Conservation (phyloP, 139 green algal species). For the Coccomyxa sp. region DNA sequence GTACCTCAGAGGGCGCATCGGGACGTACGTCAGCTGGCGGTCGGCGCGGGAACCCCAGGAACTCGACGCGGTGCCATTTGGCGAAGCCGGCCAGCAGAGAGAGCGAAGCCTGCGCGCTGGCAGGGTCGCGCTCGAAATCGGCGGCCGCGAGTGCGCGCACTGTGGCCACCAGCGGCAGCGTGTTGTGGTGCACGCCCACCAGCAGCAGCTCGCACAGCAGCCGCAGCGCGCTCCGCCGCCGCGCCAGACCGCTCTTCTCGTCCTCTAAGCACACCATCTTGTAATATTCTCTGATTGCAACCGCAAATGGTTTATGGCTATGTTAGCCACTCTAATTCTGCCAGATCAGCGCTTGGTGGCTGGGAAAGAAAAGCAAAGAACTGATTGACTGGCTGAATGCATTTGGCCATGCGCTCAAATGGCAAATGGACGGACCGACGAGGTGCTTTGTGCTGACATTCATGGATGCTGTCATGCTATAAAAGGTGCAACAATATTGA, state of each 20-base stretch:
- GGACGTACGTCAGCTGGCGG: not conserved
- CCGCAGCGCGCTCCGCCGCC: slow-evolving; percentile 62
- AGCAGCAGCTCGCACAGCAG: slow-evolving; percentile 83
- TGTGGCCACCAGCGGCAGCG: slow-evolving; percentile 38
- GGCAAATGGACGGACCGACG: too few species aligned
- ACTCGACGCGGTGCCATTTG: slow-evolving; percentile 53
- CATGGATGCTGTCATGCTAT: too few species aligned
- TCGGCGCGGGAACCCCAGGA: slow-evolving; percentile 47
- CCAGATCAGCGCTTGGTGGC: too few species aligned
- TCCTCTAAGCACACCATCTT: slow-evolving; percentile 33
- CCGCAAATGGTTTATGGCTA: not conserved
- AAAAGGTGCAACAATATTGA: too few species aligned
- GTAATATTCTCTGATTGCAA: not conserved
- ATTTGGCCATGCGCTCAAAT: too few species aligned
- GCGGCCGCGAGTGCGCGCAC: not conserved
- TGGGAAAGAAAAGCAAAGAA: too few species aligned
- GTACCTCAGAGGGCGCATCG: too few species aligned
- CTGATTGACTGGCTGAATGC: too few species aligned
- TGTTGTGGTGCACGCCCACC: slow-evolving; percentile 54
- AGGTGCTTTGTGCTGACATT: too few species aligned
- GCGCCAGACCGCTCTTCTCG: slow-evolving; percentile 28
- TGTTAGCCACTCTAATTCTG: too few species aligned
- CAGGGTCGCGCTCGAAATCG: slow-evolving; percentile 45
- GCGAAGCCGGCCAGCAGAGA: slow-evolving; percentile 67
- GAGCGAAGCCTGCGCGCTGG: slow-evolving; percentile 44